Percentiles rank a stretch among this genome's conserved stretches.
Evolutionary conservation across 108 stramenopile genomes (phyloP).

Genomic region (Nitzschia putrida): DNA sequence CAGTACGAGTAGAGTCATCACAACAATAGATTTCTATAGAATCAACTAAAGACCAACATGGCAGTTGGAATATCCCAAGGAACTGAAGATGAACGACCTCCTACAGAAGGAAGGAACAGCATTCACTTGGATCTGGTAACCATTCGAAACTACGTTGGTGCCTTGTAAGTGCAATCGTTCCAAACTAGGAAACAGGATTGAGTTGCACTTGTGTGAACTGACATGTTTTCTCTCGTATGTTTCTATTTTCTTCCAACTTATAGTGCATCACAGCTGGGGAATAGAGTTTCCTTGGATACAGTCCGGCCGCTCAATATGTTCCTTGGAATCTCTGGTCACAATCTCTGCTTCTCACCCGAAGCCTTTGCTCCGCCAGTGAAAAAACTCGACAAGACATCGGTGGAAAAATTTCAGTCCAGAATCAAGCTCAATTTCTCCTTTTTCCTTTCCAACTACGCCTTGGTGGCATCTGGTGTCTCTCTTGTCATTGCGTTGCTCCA

Average conservation of each 20-base stretch:
- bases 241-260: neutral
- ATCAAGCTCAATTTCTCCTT: constrained; percentile 72
- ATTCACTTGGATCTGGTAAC: constrained; percentile 31
- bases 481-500: constrained; percentile 83
- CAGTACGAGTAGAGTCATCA: no score
- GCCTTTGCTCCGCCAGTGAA: constrained; percentile 73
- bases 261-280: constrained; percentile 24
- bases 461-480: constrained; percentile 61
- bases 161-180: constrained; percentile 26
- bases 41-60: constrained; percentile 4
- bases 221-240: neutral
- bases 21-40: no score
- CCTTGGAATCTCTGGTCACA: constrained; percentile 64
- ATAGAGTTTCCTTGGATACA: constrained; percentile 66
- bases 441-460: constrained; percentile 84
- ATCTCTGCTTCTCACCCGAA: constrained; percentile 72
- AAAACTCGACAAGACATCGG: constrained; percentile 57
- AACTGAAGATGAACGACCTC: constrained; percentile 7
- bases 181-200: neutral
- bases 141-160: constrained; percentile 26
- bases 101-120: constrained; percentile 1
- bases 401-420: constrained; percentile 69
- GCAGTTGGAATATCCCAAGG: constrained; percentile 28
- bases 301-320: constrained; percentile 73
- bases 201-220: no score